Evolutionary conservation across 2,329 filamentous ascomycete species (phyloP), one percentile per base, ranked within the genome.

Genomic region (Penicillium sp.): DNA sequence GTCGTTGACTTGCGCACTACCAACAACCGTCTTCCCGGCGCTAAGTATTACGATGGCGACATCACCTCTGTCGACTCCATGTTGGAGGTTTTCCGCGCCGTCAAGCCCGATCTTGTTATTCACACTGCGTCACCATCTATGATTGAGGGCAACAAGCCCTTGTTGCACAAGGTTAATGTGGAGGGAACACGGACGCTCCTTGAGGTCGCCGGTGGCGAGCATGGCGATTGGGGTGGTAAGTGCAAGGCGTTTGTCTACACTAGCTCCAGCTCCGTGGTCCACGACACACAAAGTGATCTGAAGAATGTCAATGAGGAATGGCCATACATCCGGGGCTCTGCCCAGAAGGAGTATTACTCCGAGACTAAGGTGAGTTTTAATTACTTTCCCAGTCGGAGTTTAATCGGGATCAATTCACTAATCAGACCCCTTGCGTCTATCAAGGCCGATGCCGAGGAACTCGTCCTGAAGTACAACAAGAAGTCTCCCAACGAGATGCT

Each of bases 191-290:
- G 81, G 62, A 86, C 88, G 62, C 83, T 97, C 47, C 59, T 79
- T 14, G 70, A 79, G 51, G 79, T 97, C 53, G 84, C 87, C 35
- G 90, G 89, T 16, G 89, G 89, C 65, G 82, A 83, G 69, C 79
- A 83, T 63, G 82, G 75, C 16, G 72, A 83, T 37, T 87, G 83
- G 60, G 91, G 93, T 55, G 73, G 76, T 51, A 72, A 74, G 53
- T 78, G 77, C 67, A 90, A 87, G 75, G 89, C 84, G 0, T 85
- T 97, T 61, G 90, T 97, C 45, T 96, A 93, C 76, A 97, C 93
- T 18, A 94, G 89, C 73, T 94, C 89, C 52, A 89, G 90, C 51
- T 95, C 91, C 58, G 88, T 96, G 59, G 81, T 96, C 61, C 88
- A 89, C 70, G 92, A 97, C 75, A 92, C 92, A 65, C 79, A 82